Evolutionary conservation across 2,329 filamentous ascomycete species (phyloP).

Genomic region (Curvularia spicifera): DNA sequence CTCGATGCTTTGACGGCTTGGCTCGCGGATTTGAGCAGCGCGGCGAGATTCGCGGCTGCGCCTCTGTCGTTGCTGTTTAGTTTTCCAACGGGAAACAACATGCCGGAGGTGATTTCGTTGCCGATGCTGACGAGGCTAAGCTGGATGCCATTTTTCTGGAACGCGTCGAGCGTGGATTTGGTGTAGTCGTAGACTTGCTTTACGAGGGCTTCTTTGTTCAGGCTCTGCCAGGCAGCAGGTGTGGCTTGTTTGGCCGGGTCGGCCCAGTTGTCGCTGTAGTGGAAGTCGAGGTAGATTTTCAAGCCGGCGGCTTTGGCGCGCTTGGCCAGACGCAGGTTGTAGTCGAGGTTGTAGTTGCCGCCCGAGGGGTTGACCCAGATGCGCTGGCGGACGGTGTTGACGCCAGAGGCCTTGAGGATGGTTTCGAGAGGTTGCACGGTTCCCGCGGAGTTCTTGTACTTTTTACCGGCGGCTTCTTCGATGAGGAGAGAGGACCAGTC

Average conservation of each 20-base stretch:
- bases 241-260: slow-evolving; percentile 69
- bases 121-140: slow-evolving; percentile 72
- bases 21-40: slow-evolving; percentile 68
- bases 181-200: slow-evolving; percentile 75
- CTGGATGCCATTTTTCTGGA: slow-evolving; percentile 61
- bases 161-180: slow-evolving; percentile 64
- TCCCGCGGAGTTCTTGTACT: slow-evolving; percentile 65
- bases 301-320: slow-evolving; percentile 69
- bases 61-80: slow-evolving; percentile 59
- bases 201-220: slow-evolving; percentile 63
- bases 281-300: slow-evolving; percentile 67
- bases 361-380: slow-evolving; percentile 70
- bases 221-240: slow-evolving; percentile 68
- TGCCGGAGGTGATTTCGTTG: slow-evolving; percentile 72
- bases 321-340: slow-evolving; percentile 72
- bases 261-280: slow-evolving; percentile 74
- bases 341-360: slow-evolving; percentile 71
- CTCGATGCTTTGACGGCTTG: slow-evolving; percentile 69
- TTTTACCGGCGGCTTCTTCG: slow-evolving; percentile 66
- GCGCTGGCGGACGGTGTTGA: slow-evolving; percentile 74
- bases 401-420: slow-evolving; percentile 66
- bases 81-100: slow-evolving; percentile 70
- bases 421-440: slow-evolving; percentile 63
- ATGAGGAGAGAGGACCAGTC: slow-evolving; percentile 73
- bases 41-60: slow-evolving; percentile 63